Percentiles rank a stretch among this genome's conserved stretches.
Conservation (phyloP, 2,329 filamentous ascomycete genomes). For the Teratosphaeria destructans region DNA sequence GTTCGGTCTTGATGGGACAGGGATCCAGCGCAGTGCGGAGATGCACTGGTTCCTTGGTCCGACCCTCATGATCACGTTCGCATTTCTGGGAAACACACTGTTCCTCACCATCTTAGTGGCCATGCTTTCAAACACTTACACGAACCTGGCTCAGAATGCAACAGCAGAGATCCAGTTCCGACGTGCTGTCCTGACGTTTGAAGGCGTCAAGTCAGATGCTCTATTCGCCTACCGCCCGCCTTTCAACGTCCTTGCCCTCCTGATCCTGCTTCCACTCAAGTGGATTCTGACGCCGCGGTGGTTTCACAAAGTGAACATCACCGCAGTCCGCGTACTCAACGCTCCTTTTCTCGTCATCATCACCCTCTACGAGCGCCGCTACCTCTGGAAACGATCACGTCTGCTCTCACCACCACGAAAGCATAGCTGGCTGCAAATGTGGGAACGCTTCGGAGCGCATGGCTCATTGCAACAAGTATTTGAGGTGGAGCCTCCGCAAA, state of each 20-base stretch:
- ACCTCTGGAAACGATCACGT: constrained; percentile 48
- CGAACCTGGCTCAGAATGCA: constrained; percentile 64
- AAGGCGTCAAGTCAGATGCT: constrained; percentile 75
- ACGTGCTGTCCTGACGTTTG: constrained; percentile 68
- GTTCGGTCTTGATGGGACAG: constrained; percentile 70
- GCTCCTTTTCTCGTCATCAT: constrained; percentile 64
- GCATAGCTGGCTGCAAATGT: constrained; percentile 42
- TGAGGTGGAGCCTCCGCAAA: constrained; percentile 56
- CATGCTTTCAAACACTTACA: constrained; percentile 77
- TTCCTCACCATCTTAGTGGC: constrained; percentile 85
- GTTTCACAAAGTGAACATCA: constrained; percentile 86
- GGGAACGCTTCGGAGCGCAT: constrained; percentile 60
- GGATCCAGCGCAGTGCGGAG: constrained; percentile 48
- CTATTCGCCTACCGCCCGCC: constrained; percentile 75
- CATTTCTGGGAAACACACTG: constrained; percentile 75
- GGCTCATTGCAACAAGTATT: constrained; percentile 65
- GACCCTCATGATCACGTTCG: constrained; percentile 69
- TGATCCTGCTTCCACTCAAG: constrained; percentile 65
- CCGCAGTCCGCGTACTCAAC: constrained; percentile 63
- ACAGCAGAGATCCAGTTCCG: constrained; percentile 78
- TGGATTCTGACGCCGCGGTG: constrained; percentile 68
- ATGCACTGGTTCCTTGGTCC: constrained; percentile 76
- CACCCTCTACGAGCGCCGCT: constrained; percentile 57
- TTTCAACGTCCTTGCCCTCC: constrained; percentile 69
- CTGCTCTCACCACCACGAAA: constrained; percentile 27